Evolutionary conservation across 1,139 yeast genomes (phyloP).

Genomic region (Suhomyces kunorum): DNA sequence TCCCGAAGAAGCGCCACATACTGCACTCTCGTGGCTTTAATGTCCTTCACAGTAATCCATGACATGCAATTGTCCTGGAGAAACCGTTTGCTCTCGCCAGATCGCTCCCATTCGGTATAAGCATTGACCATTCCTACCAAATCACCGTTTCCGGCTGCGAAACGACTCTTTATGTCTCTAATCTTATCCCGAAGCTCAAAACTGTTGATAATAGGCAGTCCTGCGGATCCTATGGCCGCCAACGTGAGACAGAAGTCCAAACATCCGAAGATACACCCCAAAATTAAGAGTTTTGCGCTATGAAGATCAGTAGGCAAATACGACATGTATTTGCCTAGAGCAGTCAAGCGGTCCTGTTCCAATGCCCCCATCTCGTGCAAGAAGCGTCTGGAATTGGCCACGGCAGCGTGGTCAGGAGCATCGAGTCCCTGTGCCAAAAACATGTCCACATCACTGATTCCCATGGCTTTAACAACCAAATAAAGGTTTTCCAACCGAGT

Average conservation of each 20-base stretch:
- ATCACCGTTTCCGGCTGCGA: constrained; percentile 61
- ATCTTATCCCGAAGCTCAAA: constrained; percentile 66
- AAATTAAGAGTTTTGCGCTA: constrained; percentile 78
- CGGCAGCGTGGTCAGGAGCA: constrained; percentile 65
- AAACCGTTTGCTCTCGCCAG: constrained; percentile 46
- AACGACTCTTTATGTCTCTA: constrained; percentile 48
- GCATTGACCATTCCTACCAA: constrained; percentile 63
- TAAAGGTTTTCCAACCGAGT: constrained; percentile 82
- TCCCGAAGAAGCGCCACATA: constrained; percentile 68
- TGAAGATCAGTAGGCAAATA: constrained; percentile 82
- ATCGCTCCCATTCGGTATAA: constrained; percentile 52
- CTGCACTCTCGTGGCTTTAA: constrained; percentile 68
- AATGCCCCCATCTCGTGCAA: constrained; percentile 77
- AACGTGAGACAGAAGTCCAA: constrained; percentile 72
- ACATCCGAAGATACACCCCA: constrained; percentile 82
- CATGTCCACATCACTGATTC: constrained; percentile 64
- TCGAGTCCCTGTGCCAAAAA: constrained; percentile 79
- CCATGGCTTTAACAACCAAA: constrained; percentile 86
- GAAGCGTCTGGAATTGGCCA: constrained; percentile 61
- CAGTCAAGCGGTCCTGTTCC: constrained; percentile 57
- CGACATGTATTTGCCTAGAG: constrained; percentile 80
- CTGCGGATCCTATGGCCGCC: constrained; percentile 73
- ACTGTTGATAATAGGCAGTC: constrained; percentile 68
- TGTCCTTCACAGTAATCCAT: constrained; percentile 64
- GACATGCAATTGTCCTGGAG: constrained; percentile 66